Evolutionary conservation across 768 basidiomycete genomes (phyloP).

Genomic region (Mycena capillaripes): DNA sequence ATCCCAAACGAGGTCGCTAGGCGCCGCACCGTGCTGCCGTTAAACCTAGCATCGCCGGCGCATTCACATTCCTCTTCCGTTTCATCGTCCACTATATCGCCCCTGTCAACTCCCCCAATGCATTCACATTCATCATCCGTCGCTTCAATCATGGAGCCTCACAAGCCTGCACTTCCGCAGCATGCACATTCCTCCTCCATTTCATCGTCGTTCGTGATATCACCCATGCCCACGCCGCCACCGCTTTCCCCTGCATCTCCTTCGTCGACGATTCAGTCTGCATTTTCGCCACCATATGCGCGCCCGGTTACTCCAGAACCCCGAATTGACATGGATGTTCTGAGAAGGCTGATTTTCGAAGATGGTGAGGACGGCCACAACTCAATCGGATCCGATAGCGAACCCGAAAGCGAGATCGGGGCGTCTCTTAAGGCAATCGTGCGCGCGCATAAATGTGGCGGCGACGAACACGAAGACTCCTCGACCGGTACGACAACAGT

Average conservation of each 20-base stretch:
- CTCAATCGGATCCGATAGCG: not conserved
- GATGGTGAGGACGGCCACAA: not conserved
- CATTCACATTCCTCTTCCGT: slow-evolving; percentile 19
- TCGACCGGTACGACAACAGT: not conserved
- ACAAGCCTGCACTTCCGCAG: slow-evolving; percentile 13
- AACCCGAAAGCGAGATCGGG: slow-evolving; percentile 7
- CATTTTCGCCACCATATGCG: not conserved
- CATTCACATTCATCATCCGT: slow-evolving; percentile 19
- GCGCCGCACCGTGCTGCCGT: not conserved
- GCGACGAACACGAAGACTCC: not conserved
- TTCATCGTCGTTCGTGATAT: slow-evolving; percentile 27
- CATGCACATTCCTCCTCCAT: slow-evolving; percentile 23
- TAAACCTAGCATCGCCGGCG: not conserved
- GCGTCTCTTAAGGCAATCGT: not conserved
- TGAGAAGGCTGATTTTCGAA: slow-evolving; percentile 6
- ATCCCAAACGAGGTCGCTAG: not conserved
- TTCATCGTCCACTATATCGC: slow-evolving; percentile 20
- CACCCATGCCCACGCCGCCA: slow-evolving; percentile 32
- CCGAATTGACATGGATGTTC: slow-evolving; percentile 12
- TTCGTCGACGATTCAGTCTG: not conserved
- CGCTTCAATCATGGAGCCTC: slow-evolving; percentile 15
- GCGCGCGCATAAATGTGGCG: not conserved
- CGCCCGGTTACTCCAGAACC: slow-evolving; percentile 22
- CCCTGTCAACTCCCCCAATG: slow-evolving; percentile 12
- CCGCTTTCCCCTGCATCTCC: slow-evolving; percentile 20